Evolutionary conservation across 768 basidiomycete genomes (phyloP), one percentile per base, ranked within the genome.

Genomic region (Holtermannia corniformis): DNA sequence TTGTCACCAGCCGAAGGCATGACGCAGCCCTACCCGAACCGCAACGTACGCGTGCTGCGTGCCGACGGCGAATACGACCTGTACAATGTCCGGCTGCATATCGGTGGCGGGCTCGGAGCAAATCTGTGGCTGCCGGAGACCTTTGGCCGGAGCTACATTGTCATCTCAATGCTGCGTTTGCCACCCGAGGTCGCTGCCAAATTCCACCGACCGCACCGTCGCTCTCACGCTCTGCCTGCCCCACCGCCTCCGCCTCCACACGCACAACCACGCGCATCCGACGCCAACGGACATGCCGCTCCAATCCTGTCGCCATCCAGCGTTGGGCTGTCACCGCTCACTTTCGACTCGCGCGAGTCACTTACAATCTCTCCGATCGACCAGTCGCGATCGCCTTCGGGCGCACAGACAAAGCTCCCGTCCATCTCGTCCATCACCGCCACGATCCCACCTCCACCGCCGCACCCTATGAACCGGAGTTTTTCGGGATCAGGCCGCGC

Each of bases 1-100:
- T 25, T 60, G 2, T 58, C 60, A 4, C 67, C 67, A 2, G 67
- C 64, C n/a, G 60, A 65, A 40, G 67, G 67, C 10, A 68, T 68
- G 67, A 41, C 52, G 22, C 62, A 65, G 44, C 61, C 63, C 5
- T 68, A 65, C 48, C 67, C 67, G 21, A 63, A 68, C 37, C 58
- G 60, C 28, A 63, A 65, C 47, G 59, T 64, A 1, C 26, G 62
- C 12, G 52, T 68, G 2, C 41, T 64, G 37, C 56, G 62, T 13
- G 49, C 60, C 0, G 64, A 68, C 47, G 41, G 47, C 11, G 37
- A 41, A 4, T 68, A 52, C 45, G 50, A 47, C n/a, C 46, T 49
- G 2, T 68, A 62, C 61, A 68, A 68, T 43, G 61, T 64, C 7
- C 42, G 67, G 40, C 41, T 68, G 4, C 67, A 68, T 52, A 51